Base-by-base conservation (phyloP, 768 basidiomycete genomes). In the Podaxis carcinomalis region DNA sequence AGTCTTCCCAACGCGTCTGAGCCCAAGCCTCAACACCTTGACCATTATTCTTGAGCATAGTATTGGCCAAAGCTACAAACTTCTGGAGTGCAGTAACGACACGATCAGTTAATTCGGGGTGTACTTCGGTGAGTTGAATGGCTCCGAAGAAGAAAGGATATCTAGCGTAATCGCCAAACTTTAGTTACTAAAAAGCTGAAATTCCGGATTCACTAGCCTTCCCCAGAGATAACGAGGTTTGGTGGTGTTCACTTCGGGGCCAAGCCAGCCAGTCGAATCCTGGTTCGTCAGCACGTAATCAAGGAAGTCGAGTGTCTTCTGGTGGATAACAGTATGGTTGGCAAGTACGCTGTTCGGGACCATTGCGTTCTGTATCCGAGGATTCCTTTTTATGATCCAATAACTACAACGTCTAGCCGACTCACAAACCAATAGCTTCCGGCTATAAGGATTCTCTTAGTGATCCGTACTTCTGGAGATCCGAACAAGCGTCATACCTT, bases 81-180 rank as follows among this genome's bases (percentile, higher is more conserved):
- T 81, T 84, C 69, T 83, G 73, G 59, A 84, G 66, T 0, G 82
- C 78, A 6, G 74, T 73, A 2, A 82, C 80, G n/a, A 83, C 80
- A 54, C 72, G 66, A 47, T 71, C 69, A 2, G 79, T 77, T 44
- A 82, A 69, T 0, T 78, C 67, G 1, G 80, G 73, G 64, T 82
- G 66, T 46, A 70, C 72, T 65, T 84, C 83, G 1, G 77, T 76
- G 78, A 83, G 80, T 71, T 84, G 83, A 28, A 83, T 83, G 2
- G 82, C 83, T 13, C 82, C 82, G 62, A 84, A 81, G 68, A 85
- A 76, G 72, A 83, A 84, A 0, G 83, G 82, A 62, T 83, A 83
- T 58, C 81, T 80, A n/a, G 9, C 11, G 46, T 52, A 40, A 3
- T 21, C 57, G 35, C 50, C 27, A 57, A 25, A 50, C 4, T 27